A percentile compares a stretch with the other conserved stretches of the same genome.
phyloP scores from a whole-genome alignment of 2,329 filamentous ascomycete species.

The Raffaelea albimanens region DNA sequence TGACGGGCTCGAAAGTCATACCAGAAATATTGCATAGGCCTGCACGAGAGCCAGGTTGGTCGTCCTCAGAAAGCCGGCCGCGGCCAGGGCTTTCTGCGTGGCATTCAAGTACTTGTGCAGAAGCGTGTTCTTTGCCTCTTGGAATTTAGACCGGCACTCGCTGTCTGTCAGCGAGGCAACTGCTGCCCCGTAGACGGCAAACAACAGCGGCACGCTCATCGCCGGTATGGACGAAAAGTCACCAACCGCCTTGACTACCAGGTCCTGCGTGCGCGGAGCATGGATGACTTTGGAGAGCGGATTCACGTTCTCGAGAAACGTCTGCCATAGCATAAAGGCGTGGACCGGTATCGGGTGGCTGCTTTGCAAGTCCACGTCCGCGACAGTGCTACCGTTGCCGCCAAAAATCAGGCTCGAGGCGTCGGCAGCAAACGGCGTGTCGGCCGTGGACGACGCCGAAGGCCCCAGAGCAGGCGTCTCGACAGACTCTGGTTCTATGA shows the following conservation, averaged over 20 bases:
- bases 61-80: constrained; percentile 46
- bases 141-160: constrained; percentile 19
- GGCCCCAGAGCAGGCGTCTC: constrained; percentile 5
- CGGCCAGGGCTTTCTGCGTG: constrained; percentile 44
- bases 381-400: not conserved
- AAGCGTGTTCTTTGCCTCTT: not conserved
- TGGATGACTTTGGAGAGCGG: constrained; percentile 43
- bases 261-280: constrained; percentile 31
- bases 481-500: constrained; percentile 11
- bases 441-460: constrained; percentile 1
- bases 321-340: constrained; percentile 25
- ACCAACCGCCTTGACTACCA: constrained; percentile 12
- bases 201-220: constrained; percentile 19
- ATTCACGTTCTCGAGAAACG: constrained; percentile 41
- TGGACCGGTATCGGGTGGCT: constrained; percentile 25
- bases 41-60: constrained; percentile 48
- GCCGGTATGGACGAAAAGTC: constrained; percentile 8
- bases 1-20: not conserved
- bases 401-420: constrained; percentile 23
- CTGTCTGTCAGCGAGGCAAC: constrained; percentile 44
- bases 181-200: constrained; percentile 45
- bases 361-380: constrained; percentile 10
- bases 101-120: constrained; percentile 29
- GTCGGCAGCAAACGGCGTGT: constrained; percentile 31
- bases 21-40: constrained; percentile 44